Evolutionary conservation across 371 early-diverging fungal species (phyloP), one percentile per base, ranked within the genome.

Genomic region (Mortierella sp.): DNA sequence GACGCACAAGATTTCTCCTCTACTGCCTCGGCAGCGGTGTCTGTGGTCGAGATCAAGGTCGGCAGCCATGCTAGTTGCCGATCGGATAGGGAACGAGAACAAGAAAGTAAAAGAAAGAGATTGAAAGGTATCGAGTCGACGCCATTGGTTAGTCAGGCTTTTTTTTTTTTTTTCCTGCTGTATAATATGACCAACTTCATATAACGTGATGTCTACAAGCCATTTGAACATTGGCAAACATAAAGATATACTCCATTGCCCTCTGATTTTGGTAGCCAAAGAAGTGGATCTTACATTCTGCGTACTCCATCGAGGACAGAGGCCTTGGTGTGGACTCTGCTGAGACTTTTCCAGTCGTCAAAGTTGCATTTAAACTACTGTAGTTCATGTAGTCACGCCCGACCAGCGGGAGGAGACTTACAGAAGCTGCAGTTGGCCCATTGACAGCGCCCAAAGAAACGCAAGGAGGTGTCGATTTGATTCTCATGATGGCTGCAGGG

Each of bases 391-490:
- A 64, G 64, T 70, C 74, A 4, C 67, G 59, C 67, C 70, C 75
- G 75, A 71, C 75, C 72, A 75, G 81, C 72, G 81, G 75, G 72
- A 61, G 61, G 26, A 79, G 79, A 63, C 73, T 34, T 51, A 72
- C 28, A 29, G 62, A 15, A 31, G 63, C 35, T 12, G 53, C 56
- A 10, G 45, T 8, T 26, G 67, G 17, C 26, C 57, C 40, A 34
- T 40, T 31, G 31, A 28, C 56, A 26, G n/a, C 43, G 35, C 53
- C 35, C 8, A 64, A 7, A 29, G 71, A 66, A 5, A 45, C 54
- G 17, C 64, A 62, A 34, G 78, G 54, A 15, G 73, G 56, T 9
- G 63, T 43, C n/a, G 73, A 55, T 26, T 78, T 37, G 69, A 66
- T 61, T 26, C 69, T 73, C 58, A 73, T 64, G 45, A 63, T 45